Base-by-base conservation (phyloP, 345 rosid species). In the Brassica incana region DNA sequence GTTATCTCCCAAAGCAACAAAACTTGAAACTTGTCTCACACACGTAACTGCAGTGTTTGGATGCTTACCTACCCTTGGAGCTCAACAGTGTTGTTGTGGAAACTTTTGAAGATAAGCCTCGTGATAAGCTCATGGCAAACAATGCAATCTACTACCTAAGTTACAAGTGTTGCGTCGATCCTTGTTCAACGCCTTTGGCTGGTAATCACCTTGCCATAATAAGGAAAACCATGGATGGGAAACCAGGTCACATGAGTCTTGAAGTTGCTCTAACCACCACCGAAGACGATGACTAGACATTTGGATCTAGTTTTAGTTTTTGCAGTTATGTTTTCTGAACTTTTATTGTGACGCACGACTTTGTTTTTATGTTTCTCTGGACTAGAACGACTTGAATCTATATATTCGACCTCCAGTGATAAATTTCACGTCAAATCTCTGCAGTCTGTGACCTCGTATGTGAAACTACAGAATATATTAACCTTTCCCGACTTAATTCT, bases 161-260 rank as follows among this genome's bases (percentile, higher is more conserved):
- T 56, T 75, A 75, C 56, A 75, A 75, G 56, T 75, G 16, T 54
- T 27, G 65, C 4, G 2, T 1, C 2, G 60, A 54, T 54, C 10
- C 60, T 50, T 45, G 6, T 4, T 10, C 2, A 50, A 27, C 14
- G 30, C 16, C 15, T 61, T 61, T 25, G 33, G 33, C 15, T 12
- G 65, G 35, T 65, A 38, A 65, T 20, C 54, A 35, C 27, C n/a
- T 5, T 52, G 54, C 27, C 1, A 23, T 74, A 2, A 0, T 74
- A 5, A 74, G 64, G 64, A 74, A 74, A 74, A 65, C 71, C 14
- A 74, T 33, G 64, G 78, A 74, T 74, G 78, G 71, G 3, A 20
- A 18, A 74, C 64, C 52, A 65, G 64, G 5, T 4, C 71, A 74
- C 52, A 14, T 74, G 78, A 7, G 15, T 20, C 64, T 74, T 50